Base-by-base conservation (phyloP, 2,329 filamentous ascomycete species). In the Aspergillus sp. region DNA sequence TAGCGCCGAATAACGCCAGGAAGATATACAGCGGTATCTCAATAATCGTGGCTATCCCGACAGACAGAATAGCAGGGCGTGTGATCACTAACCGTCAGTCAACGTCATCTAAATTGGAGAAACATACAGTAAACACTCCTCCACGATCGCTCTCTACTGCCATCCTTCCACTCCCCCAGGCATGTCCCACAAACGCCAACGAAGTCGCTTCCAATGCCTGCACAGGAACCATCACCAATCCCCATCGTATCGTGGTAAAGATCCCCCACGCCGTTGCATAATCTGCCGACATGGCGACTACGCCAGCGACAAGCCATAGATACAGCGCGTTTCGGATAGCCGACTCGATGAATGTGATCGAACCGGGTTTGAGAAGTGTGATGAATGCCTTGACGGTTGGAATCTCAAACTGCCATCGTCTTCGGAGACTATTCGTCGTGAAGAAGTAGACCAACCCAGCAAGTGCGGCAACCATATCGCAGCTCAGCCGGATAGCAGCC, bases 191-290 rank as follows among this genome's bases (percentile, higher is more conserved):
- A 54, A 87, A 88, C 0, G 81, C 72, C 0, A 85, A 65, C 0
- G 81, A 73, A 0, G 83, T 83, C 2, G 79, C 78, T 60, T 89
- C 83, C 0, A 88, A 68, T 0, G 83, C 75, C 47, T 81, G 76
- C 0, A 88, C 81, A 0, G 84, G 84, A 0, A 88, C 82, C 84
- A 88, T 89, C 28, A 88, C 69, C 1, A 88, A 68, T 0, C 84
- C 85, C 84, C 84, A 88, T 10, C 83, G 75, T 34, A 88, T 88
- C 0, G 83, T 88, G 43, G 78, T 85, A 67, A 89, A 89, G 7
- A 88, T 71, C 2, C 83, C 81, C 84, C 83, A 89, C 0, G 84
- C 82, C 0, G 83, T 88, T 0, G 83, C 80, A 59, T 88, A 88
- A 6, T 79, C 74, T 0, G 69, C 64, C 0, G 83, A 83, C 46